These are phyloP conservation scores for Moricandia arvensis DNA, from an alignment of 345 rosid genomes.

Conservation along the genomic window DNA sequence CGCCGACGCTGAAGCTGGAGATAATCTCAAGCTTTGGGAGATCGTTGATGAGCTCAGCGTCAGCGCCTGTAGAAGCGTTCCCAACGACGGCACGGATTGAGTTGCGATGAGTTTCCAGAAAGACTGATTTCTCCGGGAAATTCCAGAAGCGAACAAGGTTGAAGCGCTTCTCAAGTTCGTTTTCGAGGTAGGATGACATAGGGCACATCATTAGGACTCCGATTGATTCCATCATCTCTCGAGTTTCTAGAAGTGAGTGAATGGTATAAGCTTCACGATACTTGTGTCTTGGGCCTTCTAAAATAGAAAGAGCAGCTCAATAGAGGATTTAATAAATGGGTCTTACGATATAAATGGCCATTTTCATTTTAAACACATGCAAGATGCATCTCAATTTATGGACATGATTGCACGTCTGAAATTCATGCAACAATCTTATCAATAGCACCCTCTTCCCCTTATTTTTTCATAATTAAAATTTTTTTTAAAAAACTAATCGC, in stretches of 20 bases:
- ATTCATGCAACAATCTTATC: constrained; percentile 4
- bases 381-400: background rate
- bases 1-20: constrained; percentile 72
- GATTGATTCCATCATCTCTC: constrained; percentile 55
- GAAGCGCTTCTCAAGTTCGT: constrained; percentile 72
- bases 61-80: constrained; percentile 54
- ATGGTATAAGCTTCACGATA: background rate
- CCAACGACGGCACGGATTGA: constrained; percentile 87
- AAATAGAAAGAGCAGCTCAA: no score
- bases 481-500: no score
- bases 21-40: constrained; percentile 75
- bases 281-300: no score
- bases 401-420: constrained; percentile 16
- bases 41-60: constrained; percentile 62
- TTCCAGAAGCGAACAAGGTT: constrained; percentile 55
- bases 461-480: no score
- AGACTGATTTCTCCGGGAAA: constrained; percentile 41
- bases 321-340: no score
- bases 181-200: constrained; percentile 53
- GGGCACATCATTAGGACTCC: constrained; percentile 80
- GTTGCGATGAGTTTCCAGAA: constrained; percentile 42
- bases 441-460: no score
- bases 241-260: background rate
- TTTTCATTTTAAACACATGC: no score
- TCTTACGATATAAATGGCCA: no score